These are phyloP conservation scores for Nitzschia putrida DNA, from an alignment of 108 stramenopile species.

Conservation along the genomic window DNA sequence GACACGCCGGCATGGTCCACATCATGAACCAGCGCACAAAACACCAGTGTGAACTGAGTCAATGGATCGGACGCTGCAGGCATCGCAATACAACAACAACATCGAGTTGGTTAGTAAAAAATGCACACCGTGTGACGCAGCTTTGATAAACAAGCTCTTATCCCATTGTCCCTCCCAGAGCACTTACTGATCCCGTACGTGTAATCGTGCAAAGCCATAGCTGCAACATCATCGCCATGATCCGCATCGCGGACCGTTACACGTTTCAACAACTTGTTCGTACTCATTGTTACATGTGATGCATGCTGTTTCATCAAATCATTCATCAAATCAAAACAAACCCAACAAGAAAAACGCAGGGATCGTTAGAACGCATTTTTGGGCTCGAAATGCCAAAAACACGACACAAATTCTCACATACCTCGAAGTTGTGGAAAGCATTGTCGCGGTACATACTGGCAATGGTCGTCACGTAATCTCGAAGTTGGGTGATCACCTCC, in stretches of 20 bases:
- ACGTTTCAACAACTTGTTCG: conserved; percentile 46
- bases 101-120: not conserved
- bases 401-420: not conserved
- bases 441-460: conserved; percentile 44
- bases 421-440: conserved; percentile 59
- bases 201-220: conserved; percentile 2
- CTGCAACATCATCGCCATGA: not conserved
- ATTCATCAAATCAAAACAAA: too few relatives aligned
- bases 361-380: not conserved
- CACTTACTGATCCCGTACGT: conserved; percentile 16
- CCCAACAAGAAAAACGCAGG: too few relatives aligned
- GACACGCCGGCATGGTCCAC: conserved; percentile 42
- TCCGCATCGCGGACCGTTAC: conserved; percentile 21
- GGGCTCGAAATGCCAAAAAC: too few relatives aligned
- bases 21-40: conserved; percentile 32
- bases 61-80: conserved; percentile 22
- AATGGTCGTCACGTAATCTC: conserved; percentile 24
- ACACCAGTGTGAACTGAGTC: conserved; percentile 35
- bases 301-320: conserved; percentile 40
- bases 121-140: not conserved
- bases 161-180: not conserved
- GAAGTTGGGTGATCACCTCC: conserved; percentile 23
- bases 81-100: too few relatives aligned
- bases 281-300: conserved; percentile 48
- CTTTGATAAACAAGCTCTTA: not conserved